These are phyloP conservation scores for Phytophthora vignae DNA, from an alignment of 352 stramenopile species.

Conservation along the genomic window DNA sequence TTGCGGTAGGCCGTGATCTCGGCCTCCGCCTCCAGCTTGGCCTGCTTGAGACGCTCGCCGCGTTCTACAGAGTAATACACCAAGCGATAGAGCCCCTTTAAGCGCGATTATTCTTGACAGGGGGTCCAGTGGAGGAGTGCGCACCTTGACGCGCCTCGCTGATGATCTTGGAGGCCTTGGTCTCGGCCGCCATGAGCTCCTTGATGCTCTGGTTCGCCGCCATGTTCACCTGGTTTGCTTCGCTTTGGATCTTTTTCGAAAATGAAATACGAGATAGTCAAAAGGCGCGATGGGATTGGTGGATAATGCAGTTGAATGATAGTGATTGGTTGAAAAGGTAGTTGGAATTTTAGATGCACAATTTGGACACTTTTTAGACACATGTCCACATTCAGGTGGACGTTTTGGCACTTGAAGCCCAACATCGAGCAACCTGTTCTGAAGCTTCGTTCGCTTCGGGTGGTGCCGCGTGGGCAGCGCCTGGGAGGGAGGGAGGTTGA, in stretches of 20 bases:
- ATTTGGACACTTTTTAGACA: slow-evolving; percentile 19
- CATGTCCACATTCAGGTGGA: slow-evolving; percentile 28
- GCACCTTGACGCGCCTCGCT: slow-evolving; percentile 81
- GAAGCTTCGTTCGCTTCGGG: slow-evolving; percentile 38
- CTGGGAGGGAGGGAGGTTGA: neutral
- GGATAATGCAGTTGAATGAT: neutral
- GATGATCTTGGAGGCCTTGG: slow-evolving; percentile 92
- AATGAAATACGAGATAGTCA: neutral
- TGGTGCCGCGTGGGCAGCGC: neutral
- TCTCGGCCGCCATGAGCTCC: slow-evolving; percentile 91
- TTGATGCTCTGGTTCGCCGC: slow-evolving; percentile 90
- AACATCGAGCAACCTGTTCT: neutral
- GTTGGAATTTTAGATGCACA: slow-evolving; percentile 14
- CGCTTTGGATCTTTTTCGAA: slow-evolving; percentile 24
- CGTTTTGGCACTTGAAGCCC: neutral
- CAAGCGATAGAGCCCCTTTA: neutral
- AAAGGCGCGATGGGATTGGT: slow-evolving; percentile 4
- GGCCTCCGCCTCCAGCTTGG: slow-evolving; percentile 87
- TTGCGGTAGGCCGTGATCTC: slow-evolving; percentile 88
- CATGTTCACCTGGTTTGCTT: slow-evolving; percentile 44
- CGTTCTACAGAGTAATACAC: slow-evolving; percentile 52
- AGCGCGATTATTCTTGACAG: neutral
- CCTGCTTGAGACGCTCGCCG: slow-evolving; percentile 88
- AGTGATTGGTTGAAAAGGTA: slow-evolving; percentile 29
- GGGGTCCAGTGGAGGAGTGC: slow-evolving; percentile 13